Conservation (phyloP, 164 flowering plant species). For the Stephania yunnanensis region DNA sequence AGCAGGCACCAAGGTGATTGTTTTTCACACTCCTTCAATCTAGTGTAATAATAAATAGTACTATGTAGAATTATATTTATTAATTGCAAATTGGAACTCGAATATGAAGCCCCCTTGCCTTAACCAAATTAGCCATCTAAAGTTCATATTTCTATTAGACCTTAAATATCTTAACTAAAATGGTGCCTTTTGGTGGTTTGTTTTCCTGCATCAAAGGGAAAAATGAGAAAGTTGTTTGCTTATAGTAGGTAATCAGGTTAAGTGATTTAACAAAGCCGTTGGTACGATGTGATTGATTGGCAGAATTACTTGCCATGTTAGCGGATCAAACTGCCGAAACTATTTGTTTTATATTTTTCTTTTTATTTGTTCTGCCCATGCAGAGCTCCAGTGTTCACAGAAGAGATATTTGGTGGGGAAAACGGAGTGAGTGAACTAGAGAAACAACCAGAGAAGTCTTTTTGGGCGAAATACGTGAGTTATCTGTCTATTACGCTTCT, state of each 20-base stretch:
- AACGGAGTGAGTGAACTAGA: conserved; percentile 61
- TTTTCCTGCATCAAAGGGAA: not conserved
- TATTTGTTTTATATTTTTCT: not conserved
- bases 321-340: not conserved
- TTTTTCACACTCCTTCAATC: not conserved
- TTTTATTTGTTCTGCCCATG: conserved; percentile 4
- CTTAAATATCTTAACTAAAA: not conserved
- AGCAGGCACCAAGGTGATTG: conserved; percentile 77
- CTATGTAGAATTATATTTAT: not conserved
- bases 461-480: conserved; percentile 99
- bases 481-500: not conserved
- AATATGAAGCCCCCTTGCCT: not conserved
- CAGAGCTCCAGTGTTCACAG: conserved; percentile 81
- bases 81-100: not conserved
- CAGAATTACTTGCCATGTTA: not conserved
- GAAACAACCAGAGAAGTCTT: conserved; percentile 70
- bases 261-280: not conserved
- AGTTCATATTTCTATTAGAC: not conserved
- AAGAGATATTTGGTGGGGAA: conserved; percentile 57
- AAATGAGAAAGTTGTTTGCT: not conserved
- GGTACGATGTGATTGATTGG: not conserved
- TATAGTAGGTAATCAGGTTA: not conserved
- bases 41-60: not conserved
- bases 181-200: not conserved
- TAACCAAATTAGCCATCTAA: not conserved